Percentiles rank a stretch among this genome's conserved stretches.
phyloP scores from a whole-genome alignment of 202 grass and related monocot genomes.

The Zoysia matrella region DNA sequence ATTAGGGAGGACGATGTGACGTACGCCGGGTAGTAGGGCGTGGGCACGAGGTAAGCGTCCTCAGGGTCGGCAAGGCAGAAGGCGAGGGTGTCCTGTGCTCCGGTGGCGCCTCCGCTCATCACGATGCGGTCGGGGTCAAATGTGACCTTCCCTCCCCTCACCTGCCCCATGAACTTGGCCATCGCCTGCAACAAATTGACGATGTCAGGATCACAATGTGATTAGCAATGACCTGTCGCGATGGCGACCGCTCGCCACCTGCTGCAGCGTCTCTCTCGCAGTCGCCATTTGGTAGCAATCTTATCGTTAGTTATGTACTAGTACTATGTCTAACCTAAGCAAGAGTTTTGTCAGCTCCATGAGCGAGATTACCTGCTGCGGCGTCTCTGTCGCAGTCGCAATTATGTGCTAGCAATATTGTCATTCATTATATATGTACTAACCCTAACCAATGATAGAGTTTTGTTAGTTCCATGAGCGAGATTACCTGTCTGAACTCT shows the following conservation, averaged over 20 bases:
- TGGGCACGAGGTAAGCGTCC: constrained; percentile 87
- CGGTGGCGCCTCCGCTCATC: constrained; percentile 89
- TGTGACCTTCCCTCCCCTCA: constrained; percentile 64
- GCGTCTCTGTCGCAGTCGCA: too few species aligned
- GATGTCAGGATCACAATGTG: constrained; percentile 23
- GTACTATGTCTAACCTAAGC: not conserved
- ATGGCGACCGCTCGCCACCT: constrained; percentile 13
- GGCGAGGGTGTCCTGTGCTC: constrained; percentile 82
- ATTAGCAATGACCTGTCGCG: constrained; percentile 8
- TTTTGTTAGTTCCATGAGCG: not conserved
- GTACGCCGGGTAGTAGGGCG: constrained; percentile 90
- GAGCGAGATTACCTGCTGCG: too few species aligned
- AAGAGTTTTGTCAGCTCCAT: too few species aligned
- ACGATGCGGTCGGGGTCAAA: constrained; percentile 77
- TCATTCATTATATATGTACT: too few species aligned
- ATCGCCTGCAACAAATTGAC: constrained; percentile 57
- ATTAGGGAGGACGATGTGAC: constrained; percentile 18
- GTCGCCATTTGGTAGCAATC: not conserved
- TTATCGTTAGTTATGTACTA: not conserved
- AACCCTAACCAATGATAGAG: too few species aligned
- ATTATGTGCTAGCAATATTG: too few species aligned
- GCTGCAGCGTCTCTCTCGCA: constrained; percentile 21
- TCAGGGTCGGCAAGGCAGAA: constrained; percentile 96
- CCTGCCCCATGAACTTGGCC: constrained; percentile 88
- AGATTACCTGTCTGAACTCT: constrained; percentile 64